These are phyloP conservation scores for Naganishia antarctica DNA, from an alignment of 768 basidiomycete species.

Conservation along the genomic window DNA sequence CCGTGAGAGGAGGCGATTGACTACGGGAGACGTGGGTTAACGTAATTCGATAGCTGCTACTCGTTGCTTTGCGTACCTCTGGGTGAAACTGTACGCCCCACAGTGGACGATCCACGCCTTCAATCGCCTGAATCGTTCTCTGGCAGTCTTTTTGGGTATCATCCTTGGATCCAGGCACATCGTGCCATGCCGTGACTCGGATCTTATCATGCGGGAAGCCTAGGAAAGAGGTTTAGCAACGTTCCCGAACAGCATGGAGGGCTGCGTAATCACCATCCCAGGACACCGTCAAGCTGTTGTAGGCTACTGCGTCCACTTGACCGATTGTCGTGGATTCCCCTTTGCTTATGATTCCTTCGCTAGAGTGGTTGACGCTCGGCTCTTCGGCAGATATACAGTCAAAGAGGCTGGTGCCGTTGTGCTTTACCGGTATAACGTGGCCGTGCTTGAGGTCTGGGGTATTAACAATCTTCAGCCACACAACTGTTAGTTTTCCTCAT, in stretches of 20 bases:
- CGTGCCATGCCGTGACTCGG: constrained; percentile 43
- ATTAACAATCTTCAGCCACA: constrained; percentile 40
- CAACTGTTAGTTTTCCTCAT: neutral
- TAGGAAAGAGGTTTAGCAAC: constrained; percentile 24
- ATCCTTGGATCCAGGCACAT: neutral
- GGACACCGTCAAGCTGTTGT: constrained; percentile 46
- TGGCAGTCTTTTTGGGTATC: constrained; percentile 13
- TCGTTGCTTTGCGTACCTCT: constrained; percentile 33
- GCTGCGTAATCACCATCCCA: neutral
- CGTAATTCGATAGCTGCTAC: neutral
- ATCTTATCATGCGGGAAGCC: constrained; percentile 40
- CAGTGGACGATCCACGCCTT: constrained; percentile 44
- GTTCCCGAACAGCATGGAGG: too few species aligned
- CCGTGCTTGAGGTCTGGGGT: constrained; percentile 46
- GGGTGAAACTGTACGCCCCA: constrained; percentile 49
- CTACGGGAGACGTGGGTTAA: neutral
- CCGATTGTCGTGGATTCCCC: neutral
- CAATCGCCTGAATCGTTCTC: constrained; percentile 34
- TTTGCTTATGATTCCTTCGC: neutral
- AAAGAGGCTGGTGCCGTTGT: constrained; percentile 16
- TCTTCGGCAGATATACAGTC: neutral
- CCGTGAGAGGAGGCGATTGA: constrained; percentile 45
- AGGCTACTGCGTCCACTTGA: constrained; percentile 44
- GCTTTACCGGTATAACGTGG: constrained; percentile 42
- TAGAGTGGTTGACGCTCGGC: too few species aligned